phyloP scores from a whole-genome alignment of 2,329 filamentous ascomycete genomes.

The Botryosphaeria dothidea region DNA sequence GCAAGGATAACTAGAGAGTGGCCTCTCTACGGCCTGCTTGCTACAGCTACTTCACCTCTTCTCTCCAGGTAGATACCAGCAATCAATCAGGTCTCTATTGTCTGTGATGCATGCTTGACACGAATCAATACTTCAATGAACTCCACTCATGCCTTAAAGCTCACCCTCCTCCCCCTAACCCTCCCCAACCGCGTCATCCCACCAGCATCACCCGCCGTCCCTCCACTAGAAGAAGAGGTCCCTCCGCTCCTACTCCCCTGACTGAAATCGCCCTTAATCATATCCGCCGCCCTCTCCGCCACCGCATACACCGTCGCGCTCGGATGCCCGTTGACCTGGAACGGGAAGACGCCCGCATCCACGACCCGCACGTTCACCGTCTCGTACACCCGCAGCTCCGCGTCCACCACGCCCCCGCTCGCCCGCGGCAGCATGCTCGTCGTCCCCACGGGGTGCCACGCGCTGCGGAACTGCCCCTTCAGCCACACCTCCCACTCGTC shows the following conservation, averaged over 20 bases:
- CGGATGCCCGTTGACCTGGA: conserved; percentile 32
- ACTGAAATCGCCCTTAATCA: conserved; percentile 25
- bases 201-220: background rate
- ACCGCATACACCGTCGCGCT: conserved; percentile 37
- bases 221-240: background rate
- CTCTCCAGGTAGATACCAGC: no score
- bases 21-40: no score
- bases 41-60: no score
- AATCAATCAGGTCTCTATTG: background rate
- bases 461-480: conserved; percentile 24
- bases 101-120: no score
- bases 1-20: no score
- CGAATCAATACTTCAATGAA: no score
- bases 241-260: no score
- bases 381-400: conserved; percentile 29
- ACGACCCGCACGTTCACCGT: conserved; percentile 19
- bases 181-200: background rate
- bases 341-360: conserved; percentile 23
- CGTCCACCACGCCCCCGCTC: conserved; percentile 31
- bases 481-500: conserved; percentile 26
- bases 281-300: conserved; percentile 33
- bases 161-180: background rate
- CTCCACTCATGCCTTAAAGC: no score
- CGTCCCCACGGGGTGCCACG: conserved; percentile 32
- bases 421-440: conserved; percentile 31